These are phyloP conservation scores for Myxozyma monticola DNA, from an alignment of 805 yeast species.

Conservation along the genomic window DNA sequence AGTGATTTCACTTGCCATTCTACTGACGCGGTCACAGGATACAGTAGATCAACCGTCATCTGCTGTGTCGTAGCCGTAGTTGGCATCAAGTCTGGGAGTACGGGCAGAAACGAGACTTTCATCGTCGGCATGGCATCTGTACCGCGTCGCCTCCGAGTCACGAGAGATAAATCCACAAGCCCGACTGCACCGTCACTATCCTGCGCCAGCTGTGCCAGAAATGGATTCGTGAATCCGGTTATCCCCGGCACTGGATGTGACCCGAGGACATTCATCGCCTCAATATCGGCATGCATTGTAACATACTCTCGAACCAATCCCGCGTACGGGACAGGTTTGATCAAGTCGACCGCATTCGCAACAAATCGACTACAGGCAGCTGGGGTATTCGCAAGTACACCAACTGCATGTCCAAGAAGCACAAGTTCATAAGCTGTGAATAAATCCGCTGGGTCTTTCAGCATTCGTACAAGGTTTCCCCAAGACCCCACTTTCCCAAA, in stretches of 20 bases:
- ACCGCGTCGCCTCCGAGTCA: neutral
- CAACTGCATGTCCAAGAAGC: constrained; percentile 21
- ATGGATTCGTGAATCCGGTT: constrained; percentile 28
- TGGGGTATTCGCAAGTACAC: constrained; percentile 21
- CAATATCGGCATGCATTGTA: constrained; percentile 26
- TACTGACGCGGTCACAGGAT: constrained; percentile 27
- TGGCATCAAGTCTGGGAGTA: constrained; percentile 24
- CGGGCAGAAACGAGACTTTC: constrained; percentile 23
- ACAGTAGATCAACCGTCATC: constrained; percentile 25
- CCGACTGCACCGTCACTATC: constrained; percentile 12
- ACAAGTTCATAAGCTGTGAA: constrained; percentile 17
- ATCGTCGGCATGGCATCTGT: constrained; percentile 19
- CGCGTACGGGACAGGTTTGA: constrained; percentile 27
- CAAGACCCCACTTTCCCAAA: constrained; percentile 22
- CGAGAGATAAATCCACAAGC: constrained; percentile 8
- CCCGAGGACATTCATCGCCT: constrained; percentile 10
- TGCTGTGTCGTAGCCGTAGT: constrained; percentile 16
- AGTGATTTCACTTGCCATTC: constrained; percentile 24
- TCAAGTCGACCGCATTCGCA: constrained; percentile 21
- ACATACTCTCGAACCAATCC: constrained; percentile 26
- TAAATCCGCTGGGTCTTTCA: constrained; percentile 15
- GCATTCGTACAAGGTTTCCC: constrained; percentile 14
- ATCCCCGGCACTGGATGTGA: constrained; percentile 25
- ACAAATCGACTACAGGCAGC: constrained; percentile 22
- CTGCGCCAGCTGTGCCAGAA: constrained; percentile 17